Percentiles rank a stretch among this genome's conserved stretches.
Conservation (phyloP, 2,329 filamentous ascomycete species). For the Talaromyces sp. region DNA sequence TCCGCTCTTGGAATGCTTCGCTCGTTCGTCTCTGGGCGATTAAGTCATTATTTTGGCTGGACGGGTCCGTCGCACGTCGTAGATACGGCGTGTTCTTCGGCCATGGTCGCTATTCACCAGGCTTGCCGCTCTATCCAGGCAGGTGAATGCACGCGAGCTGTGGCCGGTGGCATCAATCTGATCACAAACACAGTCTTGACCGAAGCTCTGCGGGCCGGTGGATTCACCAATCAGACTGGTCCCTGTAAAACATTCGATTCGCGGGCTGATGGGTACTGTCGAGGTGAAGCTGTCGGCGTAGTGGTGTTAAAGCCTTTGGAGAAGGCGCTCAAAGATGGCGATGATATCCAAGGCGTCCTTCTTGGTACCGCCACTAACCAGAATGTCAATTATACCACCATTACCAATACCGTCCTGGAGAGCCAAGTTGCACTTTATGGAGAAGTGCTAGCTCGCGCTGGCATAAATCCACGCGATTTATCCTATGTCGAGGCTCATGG, state of each 20-base stretch:
- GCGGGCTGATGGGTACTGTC: conserved; percentile 53
- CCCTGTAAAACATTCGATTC: conserved; percentile 1
- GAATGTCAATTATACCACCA: conserved; percentile 29
- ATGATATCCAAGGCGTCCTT: conserved; percentile 48
- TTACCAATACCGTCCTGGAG: conserved; percentile 20
- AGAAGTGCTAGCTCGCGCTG: conserved; percentile 24
- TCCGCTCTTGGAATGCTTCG: too few species aligned
- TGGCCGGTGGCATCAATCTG: background rate
- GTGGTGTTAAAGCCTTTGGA: conserved; percentile 52
- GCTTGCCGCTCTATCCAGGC: background rate
- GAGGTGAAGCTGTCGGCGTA: conserved; percentile 46
- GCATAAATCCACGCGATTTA: conserved; percentile 26
- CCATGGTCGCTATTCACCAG: background rate
- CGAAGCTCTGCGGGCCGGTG: background rate
- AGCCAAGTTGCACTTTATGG: conserved; percentile 35
- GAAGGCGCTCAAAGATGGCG: conserved; percentile 51
- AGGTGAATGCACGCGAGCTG: background rate
- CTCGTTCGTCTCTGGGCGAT: background rate
- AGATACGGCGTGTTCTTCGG: background rate
- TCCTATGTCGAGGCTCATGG: conserved; percentile 39
- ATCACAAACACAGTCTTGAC: background rate
- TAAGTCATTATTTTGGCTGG: background rate
- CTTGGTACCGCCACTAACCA: conserved; percentile 33
- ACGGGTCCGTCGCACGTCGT: background rate
- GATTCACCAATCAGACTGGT: conserved; percentile 2